These are phyloP conservation scores for Schizothecium vesticola DNA, from an alignment of 495 filamentous ascomycete species.

Conservation along the genomic window DNA sequence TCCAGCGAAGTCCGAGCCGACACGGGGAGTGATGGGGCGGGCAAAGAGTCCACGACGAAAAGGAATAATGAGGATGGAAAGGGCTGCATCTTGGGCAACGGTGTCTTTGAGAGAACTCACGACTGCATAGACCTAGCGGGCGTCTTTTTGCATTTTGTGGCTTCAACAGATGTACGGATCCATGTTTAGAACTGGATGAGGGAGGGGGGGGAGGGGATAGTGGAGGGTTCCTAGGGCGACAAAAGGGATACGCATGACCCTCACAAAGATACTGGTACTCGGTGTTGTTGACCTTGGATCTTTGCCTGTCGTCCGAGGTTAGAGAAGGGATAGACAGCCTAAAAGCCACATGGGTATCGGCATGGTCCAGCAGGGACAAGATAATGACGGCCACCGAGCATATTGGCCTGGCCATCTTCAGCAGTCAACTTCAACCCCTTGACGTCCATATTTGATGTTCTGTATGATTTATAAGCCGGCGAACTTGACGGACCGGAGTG, in stretches of 20 bases:
- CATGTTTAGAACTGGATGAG: background rate
- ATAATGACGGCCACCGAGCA: background rate
- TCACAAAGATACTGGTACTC: background rate
- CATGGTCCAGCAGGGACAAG: background rate
- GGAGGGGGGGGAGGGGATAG: background rate
- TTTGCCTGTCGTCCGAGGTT: background rate
- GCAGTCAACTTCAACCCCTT: background rate
- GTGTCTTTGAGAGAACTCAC: background rate
- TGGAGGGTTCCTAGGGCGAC: background rate
- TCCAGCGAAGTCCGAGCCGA: constrained; percentile 28
- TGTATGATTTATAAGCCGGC: too few relatives aligned
- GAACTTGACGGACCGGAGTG: background rate
- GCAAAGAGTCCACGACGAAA: background rate
- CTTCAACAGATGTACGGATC: background rate
- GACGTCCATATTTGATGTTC: too few relatives aligned
- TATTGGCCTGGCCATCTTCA: background rate
- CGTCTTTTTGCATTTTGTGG: constrained; percentile 1
- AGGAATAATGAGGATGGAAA: background rate
- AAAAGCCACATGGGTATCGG: too few relatives aligned
- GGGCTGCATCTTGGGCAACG: background rate
- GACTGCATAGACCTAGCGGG: constrained; percentile 11
- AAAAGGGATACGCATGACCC: background rate
- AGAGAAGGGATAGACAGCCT: background rate
- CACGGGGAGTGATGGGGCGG: constrained; percentile 17
- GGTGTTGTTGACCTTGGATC: background rate